Evolutionary conservation across 371 early-diverging fungal genomes (phyloP), one percentile per base, ranked within the genome.

Genomic region (Mortierella sp.): DNA sequence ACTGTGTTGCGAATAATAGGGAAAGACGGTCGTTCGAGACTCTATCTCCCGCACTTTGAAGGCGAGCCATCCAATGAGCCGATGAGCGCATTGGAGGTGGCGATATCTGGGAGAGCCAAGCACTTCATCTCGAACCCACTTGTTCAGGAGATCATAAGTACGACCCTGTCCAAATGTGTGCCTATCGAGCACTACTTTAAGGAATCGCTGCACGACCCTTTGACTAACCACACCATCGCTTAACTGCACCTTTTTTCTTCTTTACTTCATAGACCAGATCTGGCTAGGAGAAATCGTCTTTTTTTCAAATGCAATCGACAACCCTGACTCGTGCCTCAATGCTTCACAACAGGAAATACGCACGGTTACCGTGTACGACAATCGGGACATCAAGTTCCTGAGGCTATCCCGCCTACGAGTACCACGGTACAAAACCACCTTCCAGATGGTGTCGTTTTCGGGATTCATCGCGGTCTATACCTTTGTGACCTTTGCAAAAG

Each of bases 271-370:
- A 88, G 88, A 88, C 51, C 83, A 88, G 40, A 86, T 88, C 3
- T 88, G 88, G 88, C 69, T 82, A 0, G 88, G 88, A 46, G 80
- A 88, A 34, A 81, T 88, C 55, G 86, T 88, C 10, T 88, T 86
- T 61, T 86, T 88, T 51, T 82, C 88, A 6, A 75, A 82, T 19
- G 86, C 88, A 3, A 85, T 88, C 73, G 88, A 84, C 73, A 75
- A 88, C 48, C 88, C 82, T 1, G 80, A 79, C 28, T 75, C 80
- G 55, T 82, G 82, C 59, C 79, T 80, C 28, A 74, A 82, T 72
- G 85, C 78, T n/a, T 80, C 81, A 14, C 84, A 71, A 31, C 84
- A 81, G 50, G 84, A 81, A 72, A 82, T 81, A 44, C 84, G 83
- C 5, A 78, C 83, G 19, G 87, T 83, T 8, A 83, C 83, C 13